Evolutionary conservation across 352 stramenopile species (phyloP).

Genomic region (Phytophthora hibernalis): DNA sequence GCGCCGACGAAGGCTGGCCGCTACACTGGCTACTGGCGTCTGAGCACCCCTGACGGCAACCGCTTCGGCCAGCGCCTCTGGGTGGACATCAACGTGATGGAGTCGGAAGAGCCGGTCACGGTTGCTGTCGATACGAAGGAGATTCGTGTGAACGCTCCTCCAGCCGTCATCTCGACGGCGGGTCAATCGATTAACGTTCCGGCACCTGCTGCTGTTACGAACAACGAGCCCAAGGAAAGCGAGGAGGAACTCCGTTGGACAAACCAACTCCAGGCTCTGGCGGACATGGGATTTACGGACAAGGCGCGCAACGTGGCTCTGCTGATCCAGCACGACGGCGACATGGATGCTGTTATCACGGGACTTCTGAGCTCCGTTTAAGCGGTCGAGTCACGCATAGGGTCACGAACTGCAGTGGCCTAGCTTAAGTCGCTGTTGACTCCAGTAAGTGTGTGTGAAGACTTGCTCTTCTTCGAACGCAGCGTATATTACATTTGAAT

Average conservation of each 20-base stretch:
- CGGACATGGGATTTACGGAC: slow-evolving; percentile 80
- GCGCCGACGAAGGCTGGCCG: slow-evolving; percentile 66
- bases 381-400: slow-evolving; percentile 9
- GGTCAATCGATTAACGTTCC: slow-evolving; percentile 36
- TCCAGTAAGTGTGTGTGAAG: background rate
- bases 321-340: slow-evolving; percentile 61
- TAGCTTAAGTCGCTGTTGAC: slow-evolving; percentile 5
- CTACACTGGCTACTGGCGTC: slow-evolving; percentile 92
- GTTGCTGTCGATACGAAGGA: slow-evolving; percentile 31
- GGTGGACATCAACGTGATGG: slow-evolving; percentile 87
- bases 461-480: slow-evolving; percentile 7
- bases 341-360: slow-evolving; percentile 75
- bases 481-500: slow-evolving; percentile 44
- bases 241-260: slow-evolving; percentile 60
- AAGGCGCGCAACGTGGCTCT: slow-evolving; percentile 60
- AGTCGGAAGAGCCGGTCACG: slow-evolving; percentile 35
- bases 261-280: slow-evolving; percentile 52
- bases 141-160: slow-evolving; percentile 44
- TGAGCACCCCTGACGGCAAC: slow-evolving; percentile 79
- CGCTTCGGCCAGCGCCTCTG: slow-evolving; percentile 91
- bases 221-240: slow-evolving; percentile 30
- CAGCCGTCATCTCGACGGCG: slow-evolving; percentile 34
- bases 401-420: slow-evolving; percentile 15
- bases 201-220: slow-evolving; percentile 36
- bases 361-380: slow-evolving; percentile 41